Evolutionary conservation across 257 asterid species (phyloP), one percentile per base, ranked within the genome.

Genomic region (Anisodus acutangulus): DNA sequence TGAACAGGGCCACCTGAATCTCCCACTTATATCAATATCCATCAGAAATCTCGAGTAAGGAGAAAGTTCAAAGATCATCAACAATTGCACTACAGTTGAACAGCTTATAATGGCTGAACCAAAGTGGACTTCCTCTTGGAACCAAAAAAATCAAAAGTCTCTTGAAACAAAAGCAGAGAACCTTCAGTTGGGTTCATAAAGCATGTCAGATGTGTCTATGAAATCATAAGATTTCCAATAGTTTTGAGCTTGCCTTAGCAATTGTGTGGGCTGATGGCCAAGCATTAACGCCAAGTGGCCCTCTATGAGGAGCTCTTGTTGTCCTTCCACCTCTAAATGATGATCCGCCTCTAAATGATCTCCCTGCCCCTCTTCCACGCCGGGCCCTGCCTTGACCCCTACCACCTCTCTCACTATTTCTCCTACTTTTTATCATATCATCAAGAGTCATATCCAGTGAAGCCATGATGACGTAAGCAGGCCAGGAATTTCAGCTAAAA

Each of bases 241-340:
- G 88, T 86, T 89, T 90, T 80, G 90, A 88, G 98, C 99, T 96
- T 96, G 99, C 99, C 99, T 96, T 96, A 90, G 97, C 93, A 90
- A 94, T 93, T 12, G 91, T 67, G 83, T 84, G 88, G 69, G 97
- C 89, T 62, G 98, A 92, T 8, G 93, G 89, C 10, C 94, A 92
- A 80, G 91, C 71, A 88, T 91, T 93, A 54, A 94, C 92, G 49
- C 99, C 97, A 35, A 96, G 98, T 6, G 92, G 94, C 78, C 89
- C 89, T 90, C 97, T 90, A 68, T 89, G 92, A 82, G 94, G 91
- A 84, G 93, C 90, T 35, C 95, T 97, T 41, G 89, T 86, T 39
- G 90, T 83, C 86, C 97, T 93, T 84, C 78, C 55, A 69, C 78
- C 78, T 69, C 78, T 68, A 67, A 67, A 67, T 67, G 11, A 3